Evolutionary conservation across 2,329 filamentous ascomycete species (phyloP), one percentile per base, ranked within the genome.

Genomic region (Colletotrichum kahawae): DNA sequence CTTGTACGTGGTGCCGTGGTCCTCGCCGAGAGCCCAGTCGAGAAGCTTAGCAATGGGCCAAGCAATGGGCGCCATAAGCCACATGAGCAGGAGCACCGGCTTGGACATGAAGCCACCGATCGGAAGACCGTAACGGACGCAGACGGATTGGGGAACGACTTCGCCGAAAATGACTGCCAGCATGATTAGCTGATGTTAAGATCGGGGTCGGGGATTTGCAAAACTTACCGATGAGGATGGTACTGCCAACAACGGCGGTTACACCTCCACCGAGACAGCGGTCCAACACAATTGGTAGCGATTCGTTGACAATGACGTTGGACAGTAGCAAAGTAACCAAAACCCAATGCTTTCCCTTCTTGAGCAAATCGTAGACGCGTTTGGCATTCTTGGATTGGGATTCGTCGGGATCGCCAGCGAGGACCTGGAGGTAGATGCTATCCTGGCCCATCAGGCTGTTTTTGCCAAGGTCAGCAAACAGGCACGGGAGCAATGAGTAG

Each of bases 261-360:
- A 97, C 96, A 77, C 97, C 97, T 78, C 97, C 97, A 34, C 97
- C 97, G 21, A 99, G 91, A 71, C 95, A 98, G 71, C 97, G 90
- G 85, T 99, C 97, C 67, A 99, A 90, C 13, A 99, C 95, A 77
- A 99, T 98, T 33, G 97, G 97, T 16, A 98, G 88, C 4, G 96
- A 97, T 86, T 98, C 97, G 84, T 99, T 98, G 78, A 97, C 98
- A 80, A 99, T 97, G 82, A 99, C 97, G 83, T 99, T 99, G 83
- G 95, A 95, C 71, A 99, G 88, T 9, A 99, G 90, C 31, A 99
- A 87, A 4, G 97, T 98, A 69, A 99, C 97, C 72, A 99, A 88
- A 24, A 99, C 96, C 97, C 97, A 99, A 85, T 99, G 97, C 84
- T 99, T 99, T 80, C 97, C 97, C 80, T 91, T 94, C 78, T 95